Evolutionary conservation across 192 early-diverging fungal genomes (phyloP).

Genomic region (Coemansia sp.): DNA sequence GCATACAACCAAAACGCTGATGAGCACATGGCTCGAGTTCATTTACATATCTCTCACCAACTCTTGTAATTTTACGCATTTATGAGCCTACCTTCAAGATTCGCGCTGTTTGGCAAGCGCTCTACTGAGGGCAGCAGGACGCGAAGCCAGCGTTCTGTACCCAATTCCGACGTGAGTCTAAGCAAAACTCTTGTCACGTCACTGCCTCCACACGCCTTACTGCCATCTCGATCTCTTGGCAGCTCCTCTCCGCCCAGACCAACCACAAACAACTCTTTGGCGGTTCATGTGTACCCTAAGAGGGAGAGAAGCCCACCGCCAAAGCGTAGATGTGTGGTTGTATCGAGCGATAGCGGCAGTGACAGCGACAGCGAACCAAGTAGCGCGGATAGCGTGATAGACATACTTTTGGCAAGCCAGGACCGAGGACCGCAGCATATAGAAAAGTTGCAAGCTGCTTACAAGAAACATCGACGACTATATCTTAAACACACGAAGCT

Average conservation of each 20-base stretch:
- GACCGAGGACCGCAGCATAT: conserved; percentile 5
- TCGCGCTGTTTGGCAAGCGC: conserved; percentile 9
- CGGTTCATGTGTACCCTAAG: background rate
- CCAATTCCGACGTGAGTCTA: background rate
- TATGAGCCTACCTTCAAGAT: conserved; percentile 8
- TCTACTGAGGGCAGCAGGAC: background rate
- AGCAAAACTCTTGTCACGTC: background rate
- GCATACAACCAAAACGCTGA: too few species aligned
- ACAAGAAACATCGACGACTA: conserved; percentile 21
- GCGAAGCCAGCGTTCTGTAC: background rate
- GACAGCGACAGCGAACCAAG: background rate
- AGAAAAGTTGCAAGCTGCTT: conserved; percentile 10
- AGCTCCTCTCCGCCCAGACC: background rate
- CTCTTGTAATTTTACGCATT: background rate
- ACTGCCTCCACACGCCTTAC: background rate
- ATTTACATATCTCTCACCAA: background rate
- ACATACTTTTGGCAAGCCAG: background rate
- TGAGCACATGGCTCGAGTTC: too few species aligned
- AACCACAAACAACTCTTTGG: background rate
- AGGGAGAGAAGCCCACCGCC: background rate
- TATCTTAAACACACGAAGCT: conserved; percentile 30
- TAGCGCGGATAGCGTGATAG: background rate
- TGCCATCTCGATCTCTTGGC: background rate
- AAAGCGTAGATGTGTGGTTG: background rate
- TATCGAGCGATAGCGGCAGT: background rate